Percentiles rank a stretch among this genome's conserved stretches.
These are phyloP conservation scores for Arachis monticola DNA, from an alignment of 331 rosid genomes.

Conservation along the genomic window DNA sequence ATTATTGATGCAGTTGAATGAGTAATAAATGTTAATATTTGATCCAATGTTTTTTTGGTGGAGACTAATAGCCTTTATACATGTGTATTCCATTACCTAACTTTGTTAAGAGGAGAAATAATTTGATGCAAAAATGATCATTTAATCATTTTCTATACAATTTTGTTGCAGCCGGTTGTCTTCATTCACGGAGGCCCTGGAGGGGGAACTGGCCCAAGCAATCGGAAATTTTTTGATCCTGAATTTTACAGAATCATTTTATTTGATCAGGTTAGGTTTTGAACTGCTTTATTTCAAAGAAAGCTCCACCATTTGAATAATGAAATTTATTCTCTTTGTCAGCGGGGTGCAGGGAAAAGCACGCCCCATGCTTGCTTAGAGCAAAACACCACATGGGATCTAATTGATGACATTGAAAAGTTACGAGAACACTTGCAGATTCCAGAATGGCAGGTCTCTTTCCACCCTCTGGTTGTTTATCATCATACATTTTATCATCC, in stretches of 20 bases:
- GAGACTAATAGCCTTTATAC: neutral
- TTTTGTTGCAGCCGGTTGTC: slow-evolving; percentile 76
- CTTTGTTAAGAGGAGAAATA: slow-evolving; percentile 2
- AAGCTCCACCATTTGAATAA: slow-evolving; percentile 17
- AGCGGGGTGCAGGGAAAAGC: slow-evolving; percentile 95
- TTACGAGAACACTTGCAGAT: slow-evolving; percentile 83
- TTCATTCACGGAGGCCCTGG: slow-evolving; percentile 98
- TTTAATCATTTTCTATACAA: slow-evolving; percentile 28
- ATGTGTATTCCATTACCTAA: slow-evolving; percentile 2
- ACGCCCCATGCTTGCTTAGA: slow-evolving; percentile 97
- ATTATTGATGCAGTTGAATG: slow-evolving; percentile 26
- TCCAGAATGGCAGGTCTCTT: slow-evolving; percentile 93
- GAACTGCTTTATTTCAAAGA: slow-evolving; percentile 27
- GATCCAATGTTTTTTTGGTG: slow-evolving; percentile 12
- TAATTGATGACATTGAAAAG: slow-evolving; percentile 86
- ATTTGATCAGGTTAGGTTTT: slow-evolving; percentile 81
- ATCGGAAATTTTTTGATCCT: slow-evolving; percentile 86
- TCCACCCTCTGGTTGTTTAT: slow-evolving; percentile 34
- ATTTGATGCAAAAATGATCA: neutral
- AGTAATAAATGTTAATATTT: slow-evolving; percentile 3
- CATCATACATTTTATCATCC: slow-evolving; percentile 21
- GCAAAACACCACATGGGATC: slow-evolving; percentile 94
- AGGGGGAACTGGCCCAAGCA: slow-evolving; percentile 88
- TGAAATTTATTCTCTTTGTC: slow-evolving; percentile 36
- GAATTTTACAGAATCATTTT: slow-evolving; percentile 75